A percentile compares a stretch with the other conserved stretches of the same genome.
Evolutionary conservation across 306 rosid species (phyloP).

Genomic region (Carpinus viminea): DNA sequence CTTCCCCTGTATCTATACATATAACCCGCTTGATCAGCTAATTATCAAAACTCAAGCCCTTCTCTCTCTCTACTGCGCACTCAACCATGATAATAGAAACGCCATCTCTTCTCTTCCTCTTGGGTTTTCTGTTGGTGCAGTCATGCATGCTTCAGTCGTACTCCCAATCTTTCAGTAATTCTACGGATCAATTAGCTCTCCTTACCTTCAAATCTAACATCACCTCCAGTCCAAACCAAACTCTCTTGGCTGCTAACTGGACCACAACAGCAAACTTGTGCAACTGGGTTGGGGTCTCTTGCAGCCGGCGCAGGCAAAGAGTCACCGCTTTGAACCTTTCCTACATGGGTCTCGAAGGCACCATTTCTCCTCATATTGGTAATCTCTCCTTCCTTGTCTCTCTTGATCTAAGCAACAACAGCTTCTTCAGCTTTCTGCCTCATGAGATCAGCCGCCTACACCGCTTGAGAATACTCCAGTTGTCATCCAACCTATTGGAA

Average conservation of each 20-base stretch:
- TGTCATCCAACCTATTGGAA: background rate
- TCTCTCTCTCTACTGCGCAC: background rate
- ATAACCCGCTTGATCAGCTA: too few relatives aligned
- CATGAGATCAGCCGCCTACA: background rate
- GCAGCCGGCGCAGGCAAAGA: background rate
- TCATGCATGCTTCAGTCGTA: background rate
- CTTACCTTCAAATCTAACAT: background rate
- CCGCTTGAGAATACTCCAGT: background rate
- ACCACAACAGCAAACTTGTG: background rate
- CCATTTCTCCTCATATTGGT: background rate
- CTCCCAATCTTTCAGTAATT: background rate
- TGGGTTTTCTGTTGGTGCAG: constrained; percentile 1
- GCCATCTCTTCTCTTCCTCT: background rate
- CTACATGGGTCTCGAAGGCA: background rate
- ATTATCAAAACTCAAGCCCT: too few relatives aligned
- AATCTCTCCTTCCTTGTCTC: constrained; percentile 2
- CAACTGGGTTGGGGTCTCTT: background rate
- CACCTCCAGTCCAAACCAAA: background rate
- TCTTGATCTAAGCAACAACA: background rate
- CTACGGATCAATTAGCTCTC: background rate
- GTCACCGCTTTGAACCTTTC: background rate
- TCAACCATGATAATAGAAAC: background rate
- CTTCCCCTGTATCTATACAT: too few relatives aligned
- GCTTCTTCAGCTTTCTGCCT: background rate
- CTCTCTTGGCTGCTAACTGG: background rate